phyloP scores from a whole-genome alignment of 2,329 filamentous ascomycete genomes.

The Colletotrichum tropicale region DNA sequence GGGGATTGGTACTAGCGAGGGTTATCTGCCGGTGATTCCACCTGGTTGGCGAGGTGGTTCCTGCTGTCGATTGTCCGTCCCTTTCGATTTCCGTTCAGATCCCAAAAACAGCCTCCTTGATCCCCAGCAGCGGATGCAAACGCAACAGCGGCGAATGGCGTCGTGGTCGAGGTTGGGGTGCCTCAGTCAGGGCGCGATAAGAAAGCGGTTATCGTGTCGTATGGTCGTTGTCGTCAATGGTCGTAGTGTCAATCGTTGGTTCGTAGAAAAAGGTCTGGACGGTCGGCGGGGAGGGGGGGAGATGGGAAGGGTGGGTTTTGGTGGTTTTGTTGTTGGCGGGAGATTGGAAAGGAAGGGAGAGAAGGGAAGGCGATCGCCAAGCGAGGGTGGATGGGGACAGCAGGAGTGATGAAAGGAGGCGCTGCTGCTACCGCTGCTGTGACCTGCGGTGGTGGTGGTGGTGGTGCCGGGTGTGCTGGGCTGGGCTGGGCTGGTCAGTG shows the following conservation, averaged over 20 bases:
- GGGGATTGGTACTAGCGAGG: slow-evolving; percentile 10
- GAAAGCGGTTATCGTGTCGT: not conserved
- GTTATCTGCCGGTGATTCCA: slow-evolving; percentile 15
- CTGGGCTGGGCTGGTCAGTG: not conserved
- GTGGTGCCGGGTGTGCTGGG: not conserved
- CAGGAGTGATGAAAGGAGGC: slow-evolving; percentile 18
- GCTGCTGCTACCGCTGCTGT: not conserved
- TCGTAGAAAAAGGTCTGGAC: slow-evolving; percentile 1
- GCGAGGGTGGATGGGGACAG: slow-evolving; percentile 13
- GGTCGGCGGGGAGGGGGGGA: not conserved
- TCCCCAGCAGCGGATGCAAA: not conserved
- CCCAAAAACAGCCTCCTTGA: not conserved
- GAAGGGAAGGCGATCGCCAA: slow-evolving; percentile 13
- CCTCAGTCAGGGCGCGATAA: slow-evolving; percentile 10
- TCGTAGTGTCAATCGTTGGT: not conserved
- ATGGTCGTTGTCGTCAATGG: not conserved
- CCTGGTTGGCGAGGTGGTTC: not conserved
- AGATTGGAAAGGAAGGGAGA: slow-evolving; percentile 13
- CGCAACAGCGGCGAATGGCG: not conserved
- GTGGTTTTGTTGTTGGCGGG: slow-evolving; percentile 10
- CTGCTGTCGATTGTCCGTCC: not conserved
- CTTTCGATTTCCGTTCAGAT: not conserved
- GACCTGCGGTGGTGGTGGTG: not conserved
- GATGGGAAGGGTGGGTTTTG: slow-evolving; percentile 1
- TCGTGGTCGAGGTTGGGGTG: not conserved